Evolutionary conservation across 768 basidiomycete genomes (phyloP), one percentile per base, ranked within the genome.

Genomic region (Rhizopogon salebrosus): DNA sequence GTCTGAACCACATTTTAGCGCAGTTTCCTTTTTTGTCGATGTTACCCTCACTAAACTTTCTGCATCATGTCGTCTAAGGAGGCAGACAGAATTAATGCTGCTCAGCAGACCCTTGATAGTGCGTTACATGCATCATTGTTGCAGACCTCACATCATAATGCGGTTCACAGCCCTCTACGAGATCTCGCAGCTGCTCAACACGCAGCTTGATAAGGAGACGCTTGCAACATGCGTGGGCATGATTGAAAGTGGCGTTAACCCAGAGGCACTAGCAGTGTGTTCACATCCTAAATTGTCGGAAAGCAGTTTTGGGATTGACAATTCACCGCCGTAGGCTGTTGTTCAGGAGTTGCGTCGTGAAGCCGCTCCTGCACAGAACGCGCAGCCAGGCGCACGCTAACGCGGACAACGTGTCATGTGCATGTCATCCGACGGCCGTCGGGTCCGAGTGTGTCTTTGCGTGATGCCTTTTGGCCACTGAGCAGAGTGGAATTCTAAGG

Each of bases 241-340:
- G 87, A 92, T 95, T 60, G 93, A 95, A 71, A 85, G 82, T 55
- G 93, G 93, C 16, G 89, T 89, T 42, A 95, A 95, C 67, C 91
- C 93, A 10, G 92, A 95, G 62, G 92, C 92, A 0, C 75, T 95
- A 41, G 93, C 92, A 60, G 93, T 95, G 65, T 51, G 84, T 71
- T 14, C 5, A 42, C 31, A 6, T 20, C 40, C 26, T 27, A 11
- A 29, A 7, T 23, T 8, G 9, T 43, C 36, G 24, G 9, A 9
- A 26, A 31, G 29, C 37, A 46, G 14, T 20, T 37, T 53, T 16
- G 35, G 22, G 31, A 54, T 51, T 46, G 8, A 46, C 7, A 16
- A 31, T 22, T n/a, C 5, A 16, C 13, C 26, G 56, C 7, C 35
- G 2, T 54, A 94, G 90, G 88, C 86, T 34, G 89, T 93, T 3